Percentiles rank a stretch among this genome's conserved stretches.
Conservation (phyloP, 768 basidiomycete species). For the Phylloporus sp. region DNA sequence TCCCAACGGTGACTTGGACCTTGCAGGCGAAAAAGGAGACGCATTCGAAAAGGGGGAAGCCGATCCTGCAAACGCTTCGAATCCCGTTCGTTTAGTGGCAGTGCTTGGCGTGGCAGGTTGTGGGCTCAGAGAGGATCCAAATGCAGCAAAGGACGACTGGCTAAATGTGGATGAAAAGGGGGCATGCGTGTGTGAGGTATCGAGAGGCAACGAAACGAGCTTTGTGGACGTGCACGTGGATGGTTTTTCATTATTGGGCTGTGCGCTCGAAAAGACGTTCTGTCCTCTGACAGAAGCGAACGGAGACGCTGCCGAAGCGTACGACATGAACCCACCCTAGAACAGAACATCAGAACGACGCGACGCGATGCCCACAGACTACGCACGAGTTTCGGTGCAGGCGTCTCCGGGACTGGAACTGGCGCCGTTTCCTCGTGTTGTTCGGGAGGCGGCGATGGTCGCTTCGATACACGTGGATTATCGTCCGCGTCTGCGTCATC, state of each 20-base stretch:
- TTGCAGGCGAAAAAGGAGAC: conserved; percentile 29
- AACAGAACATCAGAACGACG: conserved; percentile 7
- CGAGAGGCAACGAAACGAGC: conserved; percentile 15
- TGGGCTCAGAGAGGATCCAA: conserved; percentile 14
- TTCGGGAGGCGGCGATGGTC: conserved; percentile 68
- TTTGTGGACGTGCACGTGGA: conserved; percentile 25
- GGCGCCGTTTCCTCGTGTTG: conserved; percentile 24
- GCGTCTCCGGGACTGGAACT: conserved; percentile 16
- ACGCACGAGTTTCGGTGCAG: conserved; percentile 47
- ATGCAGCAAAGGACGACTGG: conserved; percentile 20
- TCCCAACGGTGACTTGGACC: conserved; percentile 50
- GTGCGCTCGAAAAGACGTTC: conserved; percentile 38
- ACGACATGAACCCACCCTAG: conserved; percentile 75
- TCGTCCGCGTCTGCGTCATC: conserved; percentile 60
- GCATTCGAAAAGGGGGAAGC: conserved; percentile 46
- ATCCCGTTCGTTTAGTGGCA: conserved; percentile 48
- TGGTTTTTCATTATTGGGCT: conserved; percentile 26
- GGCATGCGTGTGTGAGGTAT: conserved; percentile 20
- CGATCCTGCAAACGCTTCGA: conserved; percentile 51
- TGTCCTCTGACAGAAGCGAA: conserved; percentile 71
- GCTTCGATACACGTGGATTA: conserved; percentile 55
- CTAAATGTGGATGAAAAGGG: conserved; percentile 21
- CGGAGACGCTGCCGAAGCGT: conserved; percentile 68
- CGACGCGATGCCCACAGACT: background rate
- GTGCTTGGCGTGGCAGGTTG: conserved; percentile 28